Evolutionary conservation across 306 rosid genomes (phyloP).

Genomic region (Ochetophila trinervis): DNA sequence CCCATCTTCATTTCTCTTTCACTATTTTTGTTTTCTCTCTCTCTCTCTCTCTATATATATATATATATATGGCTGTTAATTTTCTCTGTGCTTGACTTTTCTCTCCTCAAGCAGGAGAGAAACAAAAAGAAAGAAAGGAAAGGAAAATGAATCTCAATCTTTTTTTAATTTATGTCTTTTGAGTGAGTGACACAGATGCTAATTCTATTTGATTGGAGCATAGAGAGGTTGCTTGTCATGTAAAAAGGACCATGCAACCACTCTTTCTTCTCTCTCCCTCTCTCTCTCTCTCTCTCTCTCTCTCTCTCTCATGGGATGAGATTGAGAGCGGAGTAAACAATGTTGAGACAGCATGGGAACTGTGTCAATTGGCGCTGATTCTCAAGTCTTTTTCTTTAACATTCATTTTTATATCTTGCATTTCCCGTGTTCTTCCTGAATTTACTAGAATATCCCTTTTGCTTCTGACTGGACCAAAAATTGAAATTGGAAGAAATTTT

Average conservation of each 20-base stretch:
- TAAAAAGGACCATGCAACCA: slow-evolving; percentile 56
- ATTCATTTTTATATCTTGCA: no score
- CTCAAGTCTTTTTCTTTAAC: slow-evolving; percentile 1
- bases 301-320: slow-evolving; percentile 17
- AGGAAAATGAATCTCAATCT: not conserved
- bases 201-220: no score
- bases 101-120: no score
- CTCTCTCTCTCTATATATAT: slow-evolving; percentile 11
- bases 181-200: not conserved
- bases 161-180: not conserved
- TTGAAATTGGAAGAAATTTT: no score
- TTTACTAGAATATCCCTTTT: slow-evolving; percentile 3
- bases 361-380: slow-evolving; percentile 45
- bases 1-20: no score
- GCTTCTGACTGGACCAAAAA: not conserved
- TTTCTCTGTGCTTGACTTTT: no score
- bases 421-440: no score
- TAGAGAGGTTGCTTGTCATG: slow-evolving; percentile 70
- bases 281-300: slow-evolving; percentile 23
- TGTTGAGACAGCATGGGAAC: slow-evolving; percentile 40
- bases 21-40: not conserved
- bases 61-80: no score
- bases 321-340: slow-evolving; percentile 35
- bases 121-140: not conserved
- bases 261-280: slow-evolving; percentile 30